These are phyloP conservation scores for Comarum palustre DNA, from an alignment of 306 rosid genomes.

Conservation along the genomic window DNA sequence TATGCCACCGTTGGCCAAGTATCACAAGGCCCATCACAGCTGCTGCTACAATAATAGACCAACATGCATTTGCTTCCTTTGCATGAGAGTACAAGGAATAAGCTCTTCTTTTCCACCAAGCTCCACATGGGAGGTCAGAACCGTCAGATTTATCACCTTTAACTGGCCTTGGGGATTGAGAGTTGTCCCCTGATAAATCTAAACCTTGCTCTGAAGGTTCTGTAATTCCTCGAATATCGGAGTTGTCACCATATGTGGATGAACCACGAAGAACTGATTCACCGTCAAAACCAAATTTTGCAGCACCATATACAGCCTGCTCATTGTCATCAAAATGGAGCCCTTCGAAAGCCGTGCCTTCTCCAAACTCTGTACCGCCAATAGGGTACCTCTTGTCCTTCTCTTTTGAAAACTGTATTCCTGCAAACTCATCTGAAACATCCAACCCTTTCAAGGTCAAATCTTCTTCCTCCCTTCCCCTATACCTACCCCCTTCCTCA, in stretches of 20 bases:
- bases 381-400: constrained; percentile 47
- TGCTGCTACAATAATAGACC: constrained; percentile 92
- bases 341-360: constrained; percentile 51
- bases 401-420: constrained; percentile 47
- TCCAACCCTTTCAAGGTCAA: constrained; percentile 47
- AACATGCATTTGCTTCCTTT: constrained; percentile 74
- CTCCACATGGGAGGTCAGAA: constrained; percentile 74
- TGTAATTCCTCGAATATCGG: constrained; percentile 30
- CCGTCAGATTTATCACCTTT: constrained; percentile 38
- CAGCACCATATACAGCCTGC: constrained; percentile 46
- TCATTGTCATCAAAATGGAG: constrained; percentile 52
- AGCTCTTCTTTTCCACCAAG: constrained; percentile 98
- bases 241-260: constrained; percentile 42
- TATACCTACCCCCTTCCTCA: constrained; percentile 41
- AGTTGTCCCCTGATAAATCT: constrained; percentile 37
- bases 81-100: constrained; percentile 80
- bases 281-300: constrained; percentile 44
- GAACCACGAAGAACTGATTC: constrained; percentile 45
- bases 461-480: constrained; percentile 65
- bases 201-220: constrained; percentile 48
- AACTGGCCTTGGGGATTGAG: constrained; percentile 38
- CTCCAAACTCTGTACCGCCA: constrained; percentile 61
- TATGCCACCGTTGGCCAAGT: constrained; percentile 92
- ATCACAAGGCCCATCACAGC: constrained; percentile 80
- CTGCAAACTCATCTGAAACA: constrained; percentile 58